These are phyloP conservation scores for Ajuga chamaepitys DNA, from an alignment of 257 asterid genomes.

Conservation along the genomic window DNA sequence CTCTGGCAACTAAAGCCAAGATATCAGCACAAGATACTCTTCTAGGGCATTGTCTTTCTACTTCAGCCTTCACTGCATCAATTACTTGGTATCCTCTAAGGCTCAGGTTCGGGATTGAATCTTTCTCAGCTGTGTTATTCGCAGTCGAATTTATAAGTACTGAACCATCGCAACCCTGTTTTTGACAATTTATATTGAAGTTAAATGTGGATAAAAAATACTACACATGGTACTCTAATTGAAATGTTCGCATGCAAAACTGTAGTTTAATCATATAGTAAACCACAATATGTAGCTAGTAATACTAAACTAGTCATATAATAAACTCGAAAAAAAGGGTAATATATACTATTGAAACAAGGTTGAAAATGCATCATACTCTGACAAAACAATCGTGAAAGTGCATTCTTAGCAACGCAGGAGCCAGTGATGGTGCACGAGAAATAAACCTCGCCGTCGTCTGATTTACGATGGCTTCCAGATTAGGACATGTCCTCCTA, in stretches of 20 bases:
- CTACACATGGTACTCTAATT: too few relatives aligned
- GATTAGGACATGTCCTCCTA: conserved; percentile 31
- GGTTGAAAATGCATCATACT: conserved; percentile 27
- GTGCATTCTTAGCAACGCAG: conserved; percentile 54
- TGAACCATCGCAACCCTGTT: conserved; percentile 68
- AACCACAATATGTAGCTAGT: too few relatives aligned
- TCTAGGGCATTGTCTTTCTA: conserved; percentile 46
- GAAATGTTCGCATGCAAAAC: too few relatives aligned
- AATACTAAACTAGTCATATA: too few relatives aligned
- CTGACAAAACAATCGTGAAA: conserved; percentile 72
- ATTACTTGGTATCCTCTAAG: conserved; percentile 57
- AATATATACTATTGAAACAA: too few relatives aligned
- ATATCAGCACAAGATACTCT: conserved; percentile 66
- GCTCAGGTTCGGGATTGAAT: conserved; percentile 41
- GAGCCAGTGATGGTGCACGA: conserved; percentile 43
- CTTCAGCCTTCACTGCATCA: conserved; percentile 52
- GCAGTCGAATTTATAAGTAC: conserved; percentile 44
- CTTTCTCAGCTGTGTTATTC: conserved; percentile 48
- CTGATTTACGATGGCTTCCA: conserved; percentile 26
- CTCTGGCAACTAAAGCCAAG: conserved; percentile 56
- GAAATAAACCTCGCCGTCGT: conserved; percentile 24
- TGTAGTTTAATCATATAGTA: too few relatives aligned
- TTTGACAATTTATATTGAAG: too few relatives aligned
- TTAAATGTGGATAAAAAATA: too few relatives aligned
- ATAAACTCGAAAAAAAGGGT: too few relatives aligned